Base-by-base conservation (phyloP, 257 asterid species). In the Petrea volubilis region DNA sequence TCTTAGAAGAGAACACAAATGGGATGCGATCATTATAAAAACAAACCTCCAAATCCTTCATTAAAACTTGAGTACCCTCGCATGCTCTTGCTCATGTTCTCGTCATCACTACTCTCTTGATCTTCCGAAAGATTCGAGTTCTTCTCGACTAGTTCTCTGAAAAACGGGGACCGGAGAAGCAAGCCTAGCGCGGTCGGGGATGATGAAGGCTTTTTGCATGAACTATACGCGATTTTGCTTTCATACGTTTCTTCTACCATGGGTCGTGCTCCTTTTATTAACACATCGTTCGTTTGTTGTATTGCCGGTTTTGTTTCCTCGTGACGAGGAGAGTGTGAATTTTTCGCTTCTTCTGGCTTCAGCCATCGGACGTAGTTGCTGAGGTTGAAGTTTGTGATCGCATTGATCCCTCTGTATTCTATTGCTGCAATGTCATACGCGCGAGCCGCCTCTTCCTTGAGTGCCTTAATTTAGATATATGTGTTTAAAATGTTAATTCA, bases 371-470 rank as follows among this genome's bases (percentile, higher is more conserved):
- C 79, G 63, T 81, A 81, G 63, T 78, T 71, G 72, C 77, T 83
- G 67, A 83, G 50, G 76, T 81, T 82, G 15, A 83, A 86, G 78
- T 83, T 86, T 28, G 88, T 83, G 27, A 83, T 74, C 0, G 91
- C 88, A 0, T 85, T 83, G 51, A 77, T 78, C 36, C 88, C 91
- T 63, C 88, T 68, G 67, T 80, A 79, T 46, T 83, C 86, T 43
- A 81, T 85, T 2, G 86, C 82, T 52, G 91, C 83, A 36, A 83
- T 79, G 52, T 83, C 88, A 7, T 85, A 83, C 49, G 91, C 88
- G 27, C 74, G 83, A 70, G 91, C 88, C 6, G 84, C 91, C 36
- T 83, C 87, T 76, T 86, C n/a, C 91, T 81, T 81, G 85, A 12
- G 88, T 83, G 25, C 79, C 91, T 86, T 5, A 38, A 31, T 7